Evolutionary conservation across 2,329 filamentous ascomycete genomes (phyloP), one percentile per base, ranked within the genome.

Genomic region (Arachnopeziza araneosa): DNA sequence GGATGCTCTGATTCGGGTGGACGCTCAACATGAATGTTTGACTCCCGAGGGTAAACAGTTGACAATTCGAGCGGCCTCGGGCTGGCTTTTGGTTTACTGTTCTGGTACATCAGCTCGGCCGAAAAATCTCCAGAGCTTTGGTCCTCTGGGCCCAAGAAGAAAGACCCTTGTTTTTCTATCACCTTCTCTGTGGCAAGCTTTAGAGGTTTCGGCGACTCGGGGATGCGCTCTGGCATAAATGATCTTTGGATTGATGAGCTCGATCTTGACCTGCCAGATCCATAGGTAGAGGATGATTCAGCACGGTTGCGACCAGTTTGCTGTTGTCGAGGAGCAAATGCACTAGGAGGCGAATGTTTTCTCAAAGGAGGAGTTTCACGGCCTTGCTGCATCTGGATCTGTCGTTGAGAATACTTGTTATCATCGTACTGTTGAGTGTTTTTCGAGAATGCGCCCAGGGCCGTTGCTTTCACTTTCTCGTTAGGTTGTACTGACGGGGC

Each of bases 401-500:
- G 89, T 52, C 91, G 85, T 70, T 96, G 88, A 5, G 90, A 83
- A 69, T 91, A 97, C 69, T 91, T 89, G 22, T 88, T 85, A 69
- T 97, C 93, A 68, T 96, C 91, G 67, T 95, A 96, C 8, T 86
- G 83, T 55, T 88, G 83, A 1, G 78, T 76, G 1, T 92, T 90
- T 70, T 91, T 91, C 65, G 88, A 88, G 73, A 88, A 88, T 0
- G 85, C 77, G 30, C 85, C 85, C 74, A 86, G 78, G 0, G 90
- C 89, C 0, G 91, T 96, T 5, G 90, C 89, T 71, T 95, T 96
- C 56, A 89, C 91, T 53, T 84, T 79, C 67, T 96, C 93, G 63
- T 86, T 86, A 0, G 89, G 87, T 61, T 90, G 85, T 14, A 95
- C 81, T 9, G 87, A 75, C 17, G 95, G 78, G 0, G 82, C 73